Evolutionary conservation across 371 early-diverging fungal genomes (phyloP), one percentile per base, ranked within the genome.

Genomic region (Circinella minor): DNA sequence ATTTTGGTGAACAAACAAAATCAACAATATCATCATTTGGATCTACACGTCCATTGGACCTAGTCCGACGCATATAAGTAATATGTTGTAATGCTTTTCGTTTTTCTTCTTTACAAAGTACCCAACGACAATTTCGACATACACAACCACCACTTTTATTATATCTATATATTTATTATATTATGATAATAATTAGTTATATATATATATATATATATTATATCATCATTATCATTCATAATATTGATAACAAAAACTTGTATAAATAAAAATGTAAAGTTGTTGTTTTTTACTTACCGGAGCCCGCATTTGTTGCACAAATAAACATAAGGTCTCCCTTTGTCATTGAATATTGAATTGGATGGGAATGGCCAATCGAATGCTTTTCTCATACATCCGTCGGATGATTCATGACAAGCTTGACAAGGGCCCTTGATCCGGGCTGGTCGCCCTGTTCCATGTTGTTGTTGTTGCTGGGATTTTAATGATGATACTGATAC

Each of bases 281-380:
- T 18, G 17, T 15, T n/a, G n/a, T n/a, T n/a, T 63, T 71, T 27
- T 27, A 27, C 27, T 27, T 81, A 84, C 84, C 84, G 63, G 27
- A 84, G 75, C n/a, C 84, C 84, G 74, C 84, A 84, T 66, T 84
- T 84, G 77, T 84, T 84, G 70, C 84, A 84, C 27, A 84, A 75
- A 69, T 81, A 80, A 61, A 81, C 82, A 78, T 77, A 84, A 1
- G 81, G 77, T 39, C 74, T 71, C 15, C 84, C 84, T 61, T 84
- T 81, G 55, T 80, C 81, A 70, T 80, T 76, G 59, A 76, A 79
- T 4, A 73, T 55, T 0, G 71, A 65, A 62, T 70, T 74, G 11
- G 76, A 73, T 61, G 80, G 71, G 63, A 84, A 81, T n/a, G 84
- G 84, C 84, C 84, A 84, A 69, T 81, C 68, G 60, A 80, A 84